Percentiles rank a stretch among this genome's conserved stretches.
These are phyloP conservation scores for Arbutus unedo DNA, from an alignment of 148 eudicot species.

Conservation along the genomic window DNA sequence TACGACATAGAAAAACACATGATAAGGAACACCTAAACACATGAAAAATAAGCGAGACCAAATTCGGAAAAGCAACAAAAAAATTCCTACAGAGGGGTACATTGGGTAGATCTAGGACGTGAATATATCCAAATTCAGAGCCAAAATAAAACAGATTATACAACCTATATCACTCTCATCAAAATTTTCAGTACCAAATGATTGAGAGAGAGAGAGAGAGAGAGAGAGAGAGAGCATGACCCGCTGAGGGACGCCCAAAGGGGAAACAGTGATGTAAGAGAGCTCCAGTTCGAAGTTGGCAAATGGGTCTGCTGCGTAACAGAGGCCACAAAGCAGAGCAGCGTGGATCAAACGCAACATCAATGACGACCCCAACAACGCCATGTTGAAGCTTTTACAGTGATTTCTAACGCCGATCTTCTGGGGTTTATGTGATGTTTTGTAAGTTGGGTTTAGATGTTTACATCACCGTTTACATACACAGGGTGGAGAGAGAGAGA, in stretches of 20 bases:
- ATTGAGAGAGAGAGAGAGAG: neutral
- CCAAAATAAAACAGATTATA: neutral
- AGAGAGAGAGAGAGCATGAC: slow-evolving; percentile 19
- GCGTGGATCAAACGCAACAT: slow-evolving; percentile 21
- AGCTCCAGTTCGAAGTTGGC: slow-evolving; percentile 30
- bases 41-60: neutral
- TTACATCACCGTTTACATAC: neutral
- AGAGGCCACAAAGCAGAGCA: slow-evolving; percentile 25
- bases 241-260: slow-evolving; percentile 61
- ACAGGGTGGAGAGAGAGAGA: neutral
- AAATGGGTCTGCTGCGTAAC: slow-evolving; percentile 52
- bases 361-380: neutral
- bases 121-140: neutral
- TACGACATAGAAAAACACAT: neutral
- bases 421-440: neutral
- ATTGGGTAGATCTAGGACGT: neutral
- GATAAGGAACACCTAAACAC: neutral
- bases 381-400: slow-evolving; percentile 7
- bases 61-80: neutral
- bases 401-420: neutral
- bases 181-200: neutral
- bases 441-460: neutral
- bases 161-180: neutral
- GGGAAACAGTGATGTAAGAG: slow-evolving; percentile 50
- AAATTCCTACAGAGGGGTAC: neutral